phyloP scores from a whole-genome alignment of 345 rosid genomes.

The Acer negundo region DNA sequence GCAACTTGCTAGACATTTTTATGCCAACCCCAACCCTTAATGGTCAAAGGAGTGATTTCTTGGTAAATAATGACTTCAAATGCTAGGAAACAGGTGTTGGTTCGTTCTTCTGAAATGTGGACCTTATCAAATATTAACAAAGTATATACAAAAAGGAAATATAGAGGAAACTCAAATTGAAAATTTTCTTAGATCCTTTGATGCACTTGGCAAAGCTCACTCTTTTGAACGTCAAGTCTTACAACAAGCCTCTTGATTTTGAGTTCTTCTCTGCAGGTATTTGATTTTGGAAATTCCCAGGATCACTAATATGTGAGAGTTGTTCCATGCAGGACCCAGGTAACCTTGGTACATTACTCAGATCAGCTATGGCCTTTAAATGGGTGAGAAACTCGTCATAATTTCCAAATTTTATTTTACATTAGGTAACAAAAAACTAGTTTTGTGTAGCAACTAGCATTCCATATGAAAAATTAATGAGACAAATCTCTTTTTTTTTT shows the following conservation, averaged over 20 bases:
- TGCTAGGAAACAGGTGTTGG: background rate
- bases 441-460: background rate
- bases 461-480: background rate
- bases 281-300: constrained; percentile 17
- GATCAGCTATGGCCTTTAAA: constrained; percentile 86
- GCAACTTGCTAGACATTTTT: background rate
- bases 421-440: background rate
- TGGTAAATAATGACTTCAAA: background rate
- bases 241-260: constrained; percentile 4
- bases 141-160: background rate
- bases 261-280: constrained; percentile 17
- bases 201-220: background rate
- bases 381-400: constrained; percentile 62
- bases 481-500: too few relatives aligned
- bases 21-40: background rate
- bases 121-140: background rate
- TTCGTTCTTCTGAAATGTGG: background rate
- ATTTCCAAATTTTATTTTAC: background rate
- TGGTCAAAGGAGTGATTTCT: background rate
- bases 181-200: background rate
- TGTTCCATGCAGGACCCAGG: constrained; percentile 81
- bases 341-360: constrained; percentile 83
- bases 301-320: constrained; percentile 24
- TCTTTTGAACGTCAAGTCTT: constrained; percentile 9
- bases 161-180: background rate